Evolutionary conservation across 2,329 filamentous ascomycete genomes (phyloP), one percentile per base, ranked within the genome.

Genomic region (Fusarium gaditjirri): DNA sequence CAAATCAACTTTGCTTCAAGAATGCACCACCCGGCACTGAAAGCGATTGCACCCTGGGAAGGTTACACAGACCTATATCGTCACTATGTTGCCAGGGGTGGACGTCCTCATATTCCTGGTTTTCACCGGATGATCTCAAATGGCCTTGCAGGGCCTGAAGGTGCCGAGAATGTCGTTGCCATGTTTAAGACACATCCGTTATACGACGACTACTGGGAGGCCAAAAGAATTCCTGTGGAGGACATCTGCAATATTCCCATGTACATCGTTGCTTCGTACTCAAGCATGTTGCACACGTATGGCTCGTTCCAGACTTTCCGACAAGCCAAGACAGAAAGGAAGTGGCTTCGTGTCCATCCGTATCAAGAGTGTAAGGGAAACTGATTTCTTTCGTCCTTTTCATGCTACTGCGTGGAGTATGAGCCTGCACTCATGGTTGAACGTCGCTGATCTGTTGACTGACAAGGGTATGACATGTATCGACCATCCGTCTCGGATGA

Each of bases 51-150:
- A 3, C 69, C 69, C 1, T 71, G 62, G 69, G 66, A 70, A 21
- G 50, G 61, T 4, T 61, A 46, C 8, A 56, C 41, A 0, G 61
- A 69, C 27, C 36, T 61, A 7, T 72, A 65, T 21, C 59, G 69
- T 2, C 75, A 80, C 43, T 72, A 67, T 1, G 58, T 78, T 33
- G 73, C 59, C 11, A 73, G 78, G 3, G 78, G 78, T 1, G 77
- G 78, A 2, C 65, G 76, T 36, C 55, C 49, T 3, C 55, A 60
- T n/a, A 53, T 61, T 14, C 54, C 62, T 17, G 25, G 59, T 16
- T 64, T 70, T 42, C 60, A 76, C 21, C 55, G 63, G 19, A 27
- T 76, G 4, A 70, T 77, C 14, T 44, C 55, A 19, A 61, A 69
- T 3, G 44, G 55, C 2, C 25, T 61, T 17, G 55, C 46, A 7